Evolutionary conservation across 2,329 filamentous ascomycete genomes (phyloP).

Genomic region (Colletotrichum lini): DNA sequence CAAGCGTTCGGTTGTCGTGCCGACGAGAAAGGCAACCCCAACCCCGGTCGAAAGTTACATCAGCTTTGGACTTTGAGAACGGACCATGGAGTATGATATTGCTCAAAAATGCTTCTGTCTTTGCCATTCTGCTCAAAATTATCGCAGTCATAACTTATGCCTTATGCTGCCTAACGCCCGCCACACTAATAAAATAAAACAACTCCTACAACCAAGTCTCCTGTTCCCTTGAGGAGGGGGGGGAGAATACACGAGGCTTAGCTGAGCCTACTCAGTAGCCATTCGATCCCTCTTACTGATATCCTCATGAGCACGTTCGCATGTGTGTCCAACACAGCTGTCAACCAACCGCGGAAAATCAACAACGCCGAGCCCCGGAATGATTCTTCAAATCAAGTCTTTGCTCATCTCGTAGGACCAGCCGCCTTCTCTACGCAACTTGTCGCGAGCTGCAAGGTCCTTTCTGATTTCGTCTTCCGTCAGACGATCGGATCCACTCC

Average conservation of each 20-base stretch:
- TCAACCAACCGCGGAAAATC: slow-evolving; percentile 25
- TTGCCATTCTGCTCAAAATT: slow-evolving; percentile 31
- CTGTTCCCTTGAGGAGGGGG: neutral
- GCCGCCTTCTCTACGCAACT: slow-evolving; percentile 84
- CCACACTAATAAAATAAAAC: slow-evolving; percentile 11
- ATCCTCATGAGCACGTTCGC: slow-evolving; percentile 40
- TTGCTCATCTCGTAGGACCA: slow-evolving; percentile 80
- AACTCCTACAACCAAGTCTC: neutral
- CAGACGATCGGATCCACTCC: slow-evolving; percentile 84
- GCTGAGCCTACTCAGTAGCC: slow-evolving; percentile 18
- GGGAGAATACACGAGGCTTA: slow-evolving; percentile 18
- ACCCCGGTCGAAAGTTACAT: too few relatives aligned
- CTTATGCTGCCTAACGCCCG: slow-evolving; percentile 38
- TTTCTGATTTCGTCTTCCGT: slow-evolving; percentile 89
- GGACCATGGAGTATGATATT: neutral
- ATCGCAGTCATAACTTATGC: slow-evolving; percentile 32
- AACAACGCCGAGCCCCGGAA: slow-evolving; percentile 30
- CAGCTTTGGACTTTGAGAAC: too few relatives aligned
- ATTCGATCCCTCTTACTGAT: slow-evolving; percentile 23
- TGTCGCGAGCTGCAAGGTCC: slow-evolving; percentile 84
- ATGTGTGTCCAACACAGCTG: slow-evolving; percentile 39
- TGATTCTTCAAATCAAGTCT: slow-evolving; percentile 56
- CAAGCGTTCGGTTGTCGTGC: slow-evolving; percentile 3
- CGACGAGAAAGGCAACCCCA: neutral
- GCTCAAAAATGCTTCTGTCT: slow-evolving; percentile 1